These are phyloP conservation scores for Cercospora beticola DNA, from an alignment of 2,329 filamentous ascomycete genomes.

Conservation along the genomic window DNA sequence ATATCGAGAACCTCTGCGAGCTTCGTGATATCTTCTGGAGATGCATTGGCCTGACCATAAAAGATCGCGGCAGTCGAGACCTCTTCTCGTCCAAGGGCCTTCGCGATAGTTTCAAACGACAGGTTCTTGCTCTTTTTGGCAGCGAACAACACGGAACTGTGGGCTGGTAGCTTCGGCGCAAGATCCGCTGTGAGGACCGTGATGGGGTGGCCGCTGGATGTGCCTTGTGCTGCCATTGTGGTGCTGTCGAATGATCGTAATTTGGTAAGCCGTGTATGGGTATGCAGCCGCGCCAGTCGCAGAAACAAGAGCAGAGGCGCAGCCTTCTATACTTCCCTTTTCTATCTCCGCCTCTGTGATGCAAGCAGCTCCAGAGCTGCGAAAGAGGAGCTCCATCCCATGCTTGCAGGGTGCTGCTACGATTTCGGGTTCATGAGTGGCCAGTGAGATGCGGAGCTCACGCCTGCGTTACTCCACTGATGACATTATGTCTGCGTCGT, in stretches of 20 bases:
- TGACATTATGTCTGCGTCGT: background rate
- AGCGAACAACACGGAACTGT: slow-evolving; percentile 72
- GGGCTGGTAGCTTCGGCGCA: slow-evolving; percentile 66
- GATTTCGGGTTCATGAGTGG: slow-evolving; percentile 3
- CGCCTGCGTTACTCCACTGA: background rate
- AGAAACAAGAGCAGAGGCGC: background rate
- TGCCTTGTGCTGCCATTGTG: slow-evolving; percentile 23
- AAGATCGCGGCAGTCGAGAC: slow-evolving; percentile 85
- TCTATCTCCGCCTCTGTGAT: slow-evolving; percentile 7
- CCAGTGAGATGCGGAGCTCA: background rate
- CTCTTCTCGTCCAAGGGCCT: slow-evolving; percentile 72
- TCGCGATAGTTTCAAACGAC: slow-evolving; percentile 75
- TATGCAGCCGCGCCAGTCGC: background rate
- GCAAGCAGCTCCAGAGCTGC: slow-evolving; percentile 13
- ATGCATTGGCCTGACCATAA: slow-evolving; percentile 80
- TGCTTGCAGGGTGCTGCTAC: slow-evolving; percentile 16
- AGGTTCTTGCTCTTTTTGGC: slow-evolving; percentile 75
- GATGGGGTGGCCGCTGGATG: slow-evolving; percentile 27
- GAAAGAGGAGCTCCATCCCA: slow-evolving; percentile 8
- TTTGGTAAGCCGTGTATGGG: background rate
- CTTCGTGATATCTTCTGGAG: slow-evolving; percentile 65
- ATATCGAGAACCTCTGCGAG: slow-evolving; percentile 67
- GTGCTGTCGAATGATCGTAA: background rate
- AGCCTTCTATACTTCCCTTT: slow-evolving; percentile 5
- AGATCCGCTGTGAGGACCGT: slow-evolving; percentile 55